Evolutionary conservation across 177 flowering plant species (phyloP).

Genomic region (Vitis hybrid): DNA sequence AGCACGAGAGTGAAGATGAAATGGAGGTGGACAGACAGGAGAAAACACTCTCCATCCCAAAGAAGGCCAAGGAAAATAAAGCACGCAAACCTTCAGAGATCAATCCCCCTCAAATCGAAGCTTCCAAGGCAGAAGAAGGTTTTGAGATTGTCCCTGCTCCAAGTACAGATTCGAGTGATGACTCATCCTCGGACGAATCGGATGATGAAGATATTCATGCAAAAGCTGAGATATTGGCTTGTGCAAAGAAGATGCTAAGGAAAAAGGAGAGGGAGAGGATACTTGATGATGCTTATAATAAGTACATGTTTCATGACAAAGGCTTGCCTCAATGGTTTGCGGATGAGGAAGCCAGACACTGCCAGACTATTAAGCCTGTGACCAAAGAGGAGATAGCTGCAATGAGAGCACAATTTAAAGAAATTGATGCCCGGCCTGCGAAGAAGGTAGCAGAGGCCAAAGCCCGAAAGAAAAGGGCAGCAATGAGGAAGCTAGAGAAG

Average conservation of each 20-base stretch:
- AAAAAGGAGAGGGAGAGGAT: conserved; percentile 82
- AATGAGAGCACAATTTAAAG: conserved; percentile 83
- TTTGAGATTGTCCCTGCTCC: conserved; percentile 93
- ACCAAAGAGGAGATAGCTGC: conserved; percentile 89
- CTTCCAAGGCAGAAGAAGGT: conserved; percentile 44
- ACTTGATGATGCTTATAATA: conserved; percentile 88
- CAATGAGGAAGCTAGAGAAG: conserved; percentile 78
- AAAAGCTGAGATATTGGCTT: conserved; percentile 81
- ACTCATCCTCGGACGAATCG: conserved; percentile 69
- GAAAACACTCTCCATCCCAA: conserved; percentile 17
- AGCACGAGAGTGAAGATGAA: conserved; percentile 67
- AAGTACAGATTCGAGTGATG: conserved; percentile 74
- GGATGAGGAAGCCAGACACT: conserved; percentile 80
- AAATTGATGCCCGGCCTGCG: conserved; percentile 90
- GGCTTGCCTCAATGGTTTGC: conserved; percentile 83
- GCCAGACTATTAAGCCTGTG: conserved; percentile 67
- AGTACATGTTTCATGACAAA: conserved; percentile 79
- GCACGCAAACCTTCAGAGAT: conserved; percentile 8
- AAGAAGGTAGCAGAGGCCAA: conserved; percentile 96
- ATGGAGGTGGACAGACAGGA: conserved; percentile 41
- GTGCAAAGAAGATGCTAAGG: conserved; percentile 85
- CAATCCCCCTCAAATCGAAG: conserved; percentile 9
- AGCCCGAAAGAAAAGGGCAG: conserved; percentile 82
- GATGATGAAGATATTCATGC: conserved; percentile 54
- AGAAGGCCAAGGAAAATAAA: conserved; percentile 27